Base-by-base conservation (phyloP, 345 rosid species). In the Kandelia obovata region DNA sequence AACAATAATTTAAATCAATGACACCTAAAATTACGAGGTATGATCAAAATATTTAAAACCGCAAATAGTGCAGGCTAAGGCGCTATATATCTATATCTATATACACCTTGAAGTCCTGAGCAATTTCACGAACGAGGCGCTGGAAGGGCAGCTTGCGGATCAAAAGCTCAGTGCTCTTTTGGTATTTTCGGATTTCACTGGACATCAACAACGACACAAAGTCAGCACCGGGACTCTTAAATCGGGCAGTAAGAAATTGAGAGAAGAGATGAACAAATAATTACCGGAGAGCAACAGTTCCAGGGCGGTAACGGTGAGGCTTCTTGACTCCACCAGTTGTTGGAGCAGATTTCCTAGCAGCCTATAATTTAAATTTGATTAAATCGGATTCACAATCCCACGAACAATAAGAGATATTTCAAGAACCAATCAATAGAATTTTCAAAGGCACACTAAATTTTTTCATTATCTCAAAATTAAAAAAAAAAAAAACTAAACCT, bases 241-340 rank as follows among this genome's bases (percentile, higher is more conserved):
- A 3, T 6, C 13, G 1, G 26, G 0, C 19, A 55, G 7, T 2
- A 10, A 27, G 13, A 25, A 23, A 56, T 5, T 0, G 26, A 23
- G 5, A n/a, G 23, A 25, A 9, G 30, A 10, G 23, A 3, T 3
- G 1, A 5, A 3, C 23, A 56, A 56, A 56, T 15, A 43, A 39
- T 55, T 56, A 56, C 59, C 59, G 59, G 28, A 56, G 59, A 56
- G 59, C 59, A 10, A 56, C 59, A 10, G 59, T 56, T 56, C 59
- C 59, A 9, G 59, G 59, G 16, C 59, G 59, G 30, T 56, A 56
- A 25, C 59, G 59, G 16, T 56, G 59, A 56, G 59, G 59, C 59
- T 56, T 56, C 59, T 56, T 56, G 59, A 56, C 59, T 25, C 59
- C 59, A n/a, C 59, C 59, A 8, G 59, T 56, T 4, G 59, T 56